Evolutionary conservation across 768 basidiomycete genomes (phyloP), one percentile per base, ranked within the genome.

Genomic region (Gymnopilus dilepis): DNA sequence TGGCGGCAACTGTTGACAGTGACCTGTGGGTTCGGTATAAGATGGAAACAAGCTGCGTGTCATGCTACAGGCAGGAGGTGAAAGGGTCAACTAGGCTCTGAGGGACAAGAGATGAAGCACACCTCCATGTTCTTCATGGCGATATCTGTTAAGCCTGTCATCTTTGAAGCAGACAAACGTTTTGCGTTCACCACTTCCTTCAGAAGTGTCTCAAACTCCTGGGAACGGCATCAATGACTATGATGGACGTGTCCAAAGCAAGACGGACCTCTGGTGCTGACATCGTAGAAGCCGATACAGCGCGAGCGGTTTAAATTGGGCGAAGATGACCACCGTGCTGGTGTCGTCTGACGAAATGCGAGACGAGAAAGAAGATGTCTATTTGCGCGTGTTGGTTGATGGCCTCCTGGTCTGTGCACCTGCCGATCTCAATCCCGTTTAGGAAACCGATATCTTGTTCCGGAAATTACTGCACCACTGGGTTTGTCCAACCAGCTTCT

Each of bases 1-100:
- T 97, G 64, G 83, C 81, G 11, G 82, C 52, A 24, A 64, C 67
- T 15, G 84, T 74, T 4, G 87, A 77, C 34, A 97, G 81, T 8
- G 88, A 84, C 74, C 91, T 94, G 79, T 98, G 96, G 9, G 89
- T 91, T 59, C 92, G 90, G 75, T 93, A 97, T 34, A 99, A 84
- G 55, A 88, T 84, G 28, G 95, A 92, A 54, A 98, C 91, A 52
- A 99, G 81, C 68, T 94, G 86, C 3, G 92, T 91, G 75, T 97
- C 94, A 62, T 89, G 77, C 93, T 97, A 54, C 41, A 69, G 13
- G 58, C n/a, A 51, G 37, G 33, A n/a, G 24, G 50, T 21, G 24
- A 43, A 26, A 52, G 22, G 55, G 15, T 28, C 28, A 19, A 17
- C 11, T 17, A 17, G 15, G 19, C n/a, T 40, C 50, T 48, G 13